phyloP scores from a whole-genome alignment of 768 basidiomycete genomes.

The Leccinum arenicola region DNA sequence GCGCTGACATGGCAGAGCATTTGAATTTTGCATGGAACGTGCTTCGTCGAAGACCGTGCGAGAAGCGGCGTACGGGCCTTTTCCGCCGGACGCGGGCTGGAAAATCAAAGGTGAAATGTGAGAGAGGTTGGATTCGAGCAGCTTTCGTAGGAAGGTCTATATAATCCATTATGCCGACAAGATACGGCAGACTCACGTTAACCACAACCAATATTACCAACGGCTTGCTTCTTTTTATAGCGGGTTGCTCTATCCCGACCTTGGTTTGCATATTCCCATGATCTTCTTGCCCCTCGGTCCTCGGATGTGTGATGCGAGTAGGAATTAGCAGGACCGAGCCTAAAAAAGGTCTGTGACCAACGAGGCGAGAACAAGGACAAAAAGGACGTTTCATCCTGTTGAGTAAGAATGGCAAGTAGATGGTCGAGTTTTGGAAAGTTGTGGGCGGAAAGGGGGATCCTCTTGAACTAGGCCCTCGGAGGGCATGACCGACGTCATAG shows the following conservation, averaged over 20 bases:
- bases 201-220: background rate
- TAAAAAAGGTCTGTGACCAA: background rate
- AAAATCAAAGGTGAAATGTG: background rate
- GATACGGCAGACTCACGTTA: background rate
- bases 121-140: background rate
- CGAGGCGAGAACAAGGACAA: background rate
- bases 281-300: background rate
- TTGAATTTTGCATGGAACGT: background rate
- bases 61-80: background rate
- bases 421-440: too few relatives aligned
- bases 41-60: background rate
- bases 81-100: background rate
- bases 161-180: background rate
- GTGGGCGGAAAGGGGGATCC: background rate
- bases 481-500: background rate
- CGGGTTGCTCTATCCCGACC: background rate
- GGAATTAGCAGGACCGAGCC: background rate
- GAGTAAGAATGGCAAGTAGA: too few relatives aligned
- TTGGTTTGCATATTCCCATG: background rate
- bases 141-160: too few relatives aligned
- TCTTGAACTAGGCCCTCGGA: background rate
- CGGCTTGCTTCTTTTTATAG: too few relatives aligned
- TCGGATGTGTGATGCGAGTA: background rate
- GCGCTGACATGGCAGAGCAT: too few relatives aligned
- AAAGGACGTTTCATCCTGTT: background rate